phyloP scores from a whole-genome alignment of 2,329 filamentous ascomycete genomes.

The Microsporum audouinii region DNA sequence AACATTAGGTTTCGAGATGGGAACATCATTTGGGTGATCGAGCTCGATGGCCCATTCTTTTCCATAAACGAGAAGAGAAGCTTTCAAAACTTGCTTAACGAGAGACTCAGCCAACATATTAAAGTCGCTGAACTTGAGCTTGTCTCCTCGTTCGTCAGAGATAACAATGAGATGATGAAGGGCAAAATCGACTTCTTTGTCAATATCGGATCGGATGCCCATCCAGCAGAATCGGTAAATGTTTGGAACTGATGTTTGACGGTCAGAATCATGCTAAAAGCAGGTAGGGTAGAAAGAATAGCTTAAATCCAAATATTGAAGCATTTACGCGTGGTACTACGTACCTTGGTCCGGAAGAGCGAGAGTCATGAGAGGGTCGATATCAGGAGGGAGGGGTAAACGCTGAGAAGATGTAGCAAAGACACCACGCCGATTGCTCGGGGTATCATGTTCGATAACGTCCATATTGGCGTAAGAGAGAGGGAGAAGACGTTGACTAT shows the following conservation, averaged over 20 bases:
- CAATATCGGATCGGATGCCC: constrained; percentile 66
- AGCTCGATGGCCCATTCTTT: constrained; percentile 73
- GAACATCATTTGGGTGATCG: constrained; percentile 38
- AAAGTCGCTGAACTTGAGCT: constrained; percentile 90
- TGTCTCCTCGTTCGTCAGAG: constrained; percentile 85
- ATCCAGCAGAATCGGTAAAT: constrained; percentile 85
- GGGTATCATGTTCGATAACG: constrained; percentile 28
- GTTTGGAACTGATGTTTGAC: constrained; percentile 32
- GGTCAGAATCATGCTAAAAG: background rate
- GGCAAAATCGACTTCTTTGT: constrained; percentile 79
- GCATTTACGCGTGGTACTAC: background rate
- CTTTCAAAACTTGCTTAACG: constrained; percentile 69
- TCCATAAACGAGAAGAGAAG: constrained; percentile 69
- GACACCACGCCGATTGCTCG: constrained; percentile 31
- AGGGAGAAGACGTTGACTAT: background rate
- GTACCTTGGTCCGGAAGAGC: constrained; percentile 6
- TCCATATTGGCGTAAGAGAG: constrained; percentile 1
- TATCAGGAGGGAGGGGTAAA: background rate
- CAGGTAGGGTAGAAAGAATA: no score
- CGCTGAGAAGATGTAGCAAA: constrained; percentile 1
- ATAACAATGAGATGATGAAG: constrained; percentile 91
- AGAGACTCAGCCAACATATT: constrained; percentile 78
- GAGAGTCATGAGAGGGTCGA: constrained; percentile 4
- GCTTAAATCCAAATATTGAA: no score
- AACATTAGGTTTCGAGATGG: constrained; percentile 38